A percentile compares a stretch with the other conserved stretches of the same genome.
These are phyloP conservation scores for Heliocybe sulcata DNA, from an alignment of 1,284 basidiomycete species.

Conservation along the genomic window DNA sequence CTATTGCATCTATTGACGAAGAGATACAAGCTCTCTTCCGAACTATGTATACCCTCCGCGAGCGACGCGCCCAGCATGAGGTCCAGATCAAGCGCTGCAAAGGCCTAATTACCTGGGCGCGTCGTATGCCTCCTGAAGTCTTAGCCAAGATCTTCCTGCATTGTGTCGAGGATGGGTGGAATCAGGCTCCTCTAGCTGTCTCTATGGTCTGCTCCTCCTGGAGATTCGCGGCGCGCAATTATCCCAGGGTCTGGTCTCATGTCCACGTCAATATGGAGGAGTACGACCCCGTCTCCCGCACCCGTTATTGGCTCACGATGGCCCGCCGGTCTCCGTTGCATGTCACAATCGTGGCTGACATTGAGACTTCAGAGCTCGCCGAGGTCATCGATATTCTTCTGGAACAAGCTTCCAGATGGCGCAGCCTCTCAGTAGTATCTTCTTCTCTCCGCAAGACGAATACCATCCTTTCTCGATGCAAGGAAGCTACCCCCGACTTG, in stretches of 20 bases:
- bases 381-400: constrained; percentile 34
- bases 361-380: constrained; percentile 12
- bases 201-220: constrained; percentile 58
- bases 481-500: constrained; percentile 2
- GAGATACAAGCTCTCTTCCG: constrained; percentile 33
- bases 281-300: constrained; percentile 32
- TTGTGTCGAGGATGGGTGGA: constrained; percentile 45
- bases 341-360: constrained; percentile 34
- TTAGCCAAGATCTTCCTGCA: constrained; percentile 47
- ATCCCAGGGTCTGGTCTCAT: constrained; percentile 50
- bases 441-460: constrained; percentile 29
- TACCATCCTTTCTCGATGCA: constrained; percentile 29
- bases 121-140: constrained; percentile 46
- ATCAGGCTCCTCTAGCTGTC: constrained; percentile 42
- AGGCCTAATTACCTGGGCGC: constrained; percentile 47
- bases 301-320: constrained; percentile 42
- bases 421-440: constrained; percentile 31
- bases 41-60: constrained; percentile 35
- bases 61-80: constrained; percentile 32
- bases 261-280: constrained; percentile 44
- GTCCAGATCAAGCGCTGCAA: constrained; percentile 34
- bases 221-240: constrained; percentile 40
- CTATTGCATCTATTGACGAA: constrained; percentile 31
- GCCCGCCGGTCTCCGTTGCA: constrained; percentile 32
- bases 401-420: constrained; percentile 35